These are phyloP conservation scores for Yamadazyma nakazawae DNA, from an alignment of 805 yeast genomes.

Conservation along the genomic window DNA sequence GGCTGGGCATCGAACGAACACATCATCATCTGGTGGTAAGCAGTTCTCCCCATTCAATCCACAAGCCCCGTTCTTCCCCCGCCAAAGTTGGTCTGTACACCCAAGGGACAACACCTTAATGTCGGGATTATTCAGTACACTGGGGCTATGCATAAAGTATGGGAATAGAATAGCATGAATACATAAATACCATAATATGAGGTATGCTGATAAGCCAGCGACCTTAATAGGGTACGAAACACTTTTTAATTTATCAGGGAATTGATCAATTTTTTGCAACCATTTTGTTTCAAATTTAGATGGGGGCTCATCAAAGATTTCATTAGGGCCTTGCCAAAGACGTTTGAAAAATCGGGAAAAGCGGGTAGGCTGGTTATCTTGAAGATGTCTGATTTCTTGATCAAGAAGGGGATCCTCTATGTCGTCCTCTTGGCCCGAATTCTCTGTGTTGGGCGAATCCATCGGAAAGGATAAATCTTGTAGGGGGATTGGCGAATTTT, in stretches of 20 bases:
- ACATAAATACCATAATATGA: slow-evolving; percentile 45
- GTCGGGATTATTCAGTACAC: slow-evolving; percentile 11
- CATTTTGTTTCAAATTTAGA: slow-evolving; percentile 19
- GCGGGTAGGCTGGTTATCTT: not conserved
- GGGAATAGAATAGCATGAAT: slow-evolving; percentile 41
- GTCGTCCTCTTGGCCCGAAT: not conserved
- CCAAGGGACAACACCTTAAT: slow-evolving; percentile 34
- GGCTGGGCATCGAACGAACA: slow-evolving; percentile 79
- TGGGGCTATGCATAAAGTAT: slow-evolving; percentile 43
- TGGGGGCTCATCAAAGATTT: slow-evolving; percentile 49
- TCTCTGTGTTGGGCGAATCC: not conserved
- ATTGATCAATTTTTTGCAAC: slow-evolving; percentile 8
- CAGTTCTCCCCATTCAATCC: slow-evolving; percentile 70
- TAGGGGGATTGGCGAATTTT: not conserved
- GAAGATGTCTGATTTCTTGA: slow-evolving; percentile 1
- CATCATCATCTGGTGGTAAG: slow-evolving; percentile 44
- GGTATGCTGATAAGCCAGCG: slow-evolving; percentile 35
- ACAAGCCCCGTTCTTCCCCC: slow-evolving; percentile 71
- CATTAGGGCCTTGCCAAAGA: slow-evolving; percentile 57
- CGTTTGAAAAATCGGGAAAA: slow-evolving; percentile 20
- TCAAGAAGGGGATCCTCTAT: slow-evolving; percentile 2
- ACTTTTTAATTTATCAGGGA: slow-evolving; percentile 20
- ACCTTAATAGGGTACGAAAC: slow-evolving; percentile 24
- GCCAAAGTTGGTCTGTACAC: slow-evolving; percentile 60
- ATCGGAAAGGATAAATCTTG: not conserved